Conservation (phyloP, 1,284 basidiomycete genomes). For the Pseudozyma thailandica region DNA sequence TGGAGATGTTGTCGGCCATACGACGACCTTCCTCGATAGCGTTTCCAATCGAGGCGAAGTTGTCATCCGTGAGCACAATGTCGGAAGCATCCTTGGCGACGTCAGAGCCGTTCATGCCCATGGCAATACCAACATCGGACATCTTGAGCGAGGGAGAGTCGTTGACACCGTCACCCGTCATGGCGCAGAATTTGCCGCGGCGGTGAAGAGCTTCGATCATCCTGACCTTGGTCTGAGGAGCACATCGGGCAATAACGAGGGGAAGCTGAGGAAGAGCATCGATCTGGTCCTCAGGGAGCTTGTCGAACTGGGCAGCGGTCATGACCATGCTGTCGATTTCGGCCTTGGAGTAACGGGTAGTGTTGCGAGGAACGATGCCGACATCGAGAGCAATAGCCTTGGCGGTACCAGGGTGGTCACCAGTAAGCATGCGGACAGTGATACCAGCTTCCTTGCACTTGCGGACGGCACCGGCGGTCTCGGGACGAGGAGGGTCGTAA, state of each 20-base stretch:
- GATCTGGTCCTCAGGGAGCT: conserved; percentile 74
- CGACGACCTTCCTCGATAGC: conserved; percentile 77
- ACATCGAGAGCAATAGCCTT: conserved; percentile 69
- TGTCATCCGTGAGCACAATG: conserved; percentile 78
- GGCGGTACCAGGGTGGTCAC: conserved; percentile 70
- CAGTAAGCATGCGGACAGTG: conserved; percentile 76
- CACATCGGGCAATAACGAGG: conserved; percentile 74
- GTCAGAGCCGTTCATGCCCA: conserved; percentile 64
- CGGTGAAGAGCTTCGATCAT: conserved; percentile 75
- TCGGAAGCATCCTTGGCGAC: conserved; percentile 72
- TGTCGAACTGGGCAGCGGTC: conserved; percentile 76
- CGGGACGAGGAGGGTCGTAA: conserved; percentile 77
- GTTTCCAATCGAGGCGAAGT: conserved; percentile 77
- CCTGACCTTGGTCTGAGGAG: conserved; percentile 70
- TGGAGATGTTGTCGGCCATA: conserved; percentile 69
- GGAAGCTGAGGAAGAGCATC: conserved; percentile 73
- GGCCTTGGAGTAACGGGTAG: conserved; percentile 40
- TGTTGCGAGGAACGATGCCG: conserved; percentile 72
- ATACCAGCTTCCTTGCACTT: conserved; percentile 76
- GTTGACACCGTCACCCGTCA: conserved; percentile 68
- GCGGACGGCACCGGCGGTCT: conserved; percentile 75
- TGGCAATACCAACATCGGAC: conserved; percentile 66
- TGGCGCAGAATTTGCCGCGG: conserved; percentile 60
- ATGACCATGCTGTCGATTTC: conserved; percentile 66
- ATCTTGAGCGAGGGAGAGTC: conserved; percentile 67